These are phyloP conservation scores for Mortierella sp. DNA, from an alignment of 371 early-diverging fungal species.

Conservation along the genomic window DNA sequence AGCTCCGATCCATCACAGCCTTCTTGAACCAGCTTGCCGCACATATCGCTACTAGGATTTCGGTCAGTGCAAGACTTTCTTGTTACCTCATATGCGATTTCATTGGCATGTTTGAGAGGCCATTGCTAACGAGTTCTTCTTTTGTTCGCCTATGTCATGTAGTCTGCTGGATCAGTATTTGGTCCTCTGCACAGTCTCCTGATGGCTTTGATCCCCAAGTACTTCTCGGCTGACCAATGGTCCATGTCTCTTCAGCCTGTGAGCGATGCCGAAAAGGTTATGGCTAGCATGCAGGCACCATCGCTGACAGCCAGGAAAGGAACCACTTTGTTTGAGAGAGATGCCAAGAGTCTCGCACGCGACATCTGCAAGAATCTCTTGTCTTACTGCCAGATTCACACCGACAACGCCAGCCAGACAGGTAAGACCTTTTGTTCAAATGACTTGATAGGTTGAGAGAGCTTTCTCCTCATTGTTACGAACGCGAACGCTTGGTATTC, in stretches of 20 bases:
- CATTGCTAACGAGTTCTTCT: neutral
- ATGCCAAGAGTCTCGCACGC: constrained; percentile 47
- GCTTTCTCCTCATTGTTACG: neutral
- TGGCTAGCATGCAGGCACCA: constrained; percentile 33
- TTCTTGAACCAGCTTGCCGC: constrained; percentile 55
- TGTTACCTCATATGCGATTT: neutral
- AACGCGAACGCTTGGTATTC: neutral
- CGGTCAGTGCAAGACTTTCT: constrained; percentile 11
- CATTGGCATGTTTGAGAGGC: neutral
- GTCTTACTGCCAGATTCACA: constrained; percentile 61
- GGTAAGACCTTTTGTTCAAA: constrained; percentile 10
- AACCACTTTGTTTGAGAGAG: constrained; percentile 49
- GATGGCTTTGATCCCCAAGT: constrained; percentile 62
- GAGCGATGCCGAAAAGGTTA: constrained; percentile 43
- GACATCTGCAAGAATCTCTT: constrained; percentile 61
- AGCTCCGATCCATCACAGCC: constrained; percentile 54
- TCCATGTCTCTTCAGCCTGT: constrained; percentile 47
- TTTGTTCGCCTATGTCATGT: neutral
- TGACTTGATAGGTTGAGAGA: neutral
- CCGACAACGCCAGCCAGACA: constrained; percentile 41
- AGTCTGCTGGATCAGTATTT: constrained; percentile 48
- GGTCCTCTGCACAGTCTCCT: constrained; percentile 66
- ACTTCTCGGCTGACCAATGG: constrained; percentile 60
- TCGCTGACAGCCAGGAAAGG: constrained; percentile 45
- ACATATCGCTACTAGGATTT: constrained; percentile 34